phyloP scores from a whole-genome alignment of 2,329 filamentous ascomycete species.

The Cadophora sp. region DNA sequence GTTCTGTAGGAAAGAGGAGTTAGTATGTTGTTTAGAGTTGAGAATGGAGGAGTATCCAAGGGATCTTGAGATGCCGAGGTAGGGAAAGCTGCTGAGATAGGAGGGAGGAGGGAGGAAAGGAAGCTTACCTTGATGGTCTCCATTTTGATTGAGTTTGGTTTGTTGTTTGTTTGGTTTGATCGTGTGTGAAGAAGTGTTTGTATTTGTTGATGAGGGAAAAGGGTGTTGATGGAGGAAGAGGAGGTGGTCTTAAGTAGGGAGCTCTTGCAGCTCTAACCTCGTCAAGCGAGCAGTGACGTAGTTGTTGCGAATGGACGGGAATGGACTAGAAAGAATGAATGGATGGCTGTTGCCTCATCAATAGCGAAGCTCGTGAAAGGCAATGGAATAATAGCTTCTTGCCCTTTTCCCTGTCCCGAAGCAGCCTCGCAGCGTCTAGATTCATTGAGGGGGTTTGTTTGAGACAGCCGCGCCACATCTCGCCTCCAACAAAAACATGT shows the following conservation, averaged over 20 bases:
- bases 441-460: slow-evolving; percentile 8
- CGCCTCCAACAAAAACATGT: too few species aligned
- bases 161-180: slow-evolving; percentile 30
- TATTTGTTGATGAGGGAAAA: slow-evolving; percentile 29
- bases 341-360: neutral
- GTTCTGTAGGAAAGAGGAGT: slow-evolving; percentile 47
- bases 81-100: neutral
- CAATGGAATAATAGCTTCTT: neutral
- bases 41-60: neutral
- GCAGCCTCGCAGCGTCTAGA: slow-evolving; percentile 4
- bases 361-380: neutral
- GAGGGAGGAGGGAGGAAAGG: neutral
- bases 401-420: neutral
- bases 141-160: slow-evolving; percentile 43
- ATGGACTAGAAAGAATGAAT: too few species aligned
- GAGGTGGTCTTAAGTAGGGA: slow-evolving; percentile 21
- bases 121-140: slow-evolving; percentile 45
- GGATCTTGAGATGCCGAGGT: neutral
- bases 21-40: slow-evolving; percentile 5
- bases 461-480: neutral
- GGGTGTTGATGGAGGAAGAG: slow-evolving; percentile 23
- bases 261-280: slow-evolving; percentile 15
- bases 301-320: neutral
- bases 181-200: slow-evolving; percentile 31
- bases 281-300: slow-evolving; percentile 15